Conservation (phyloP, 2,329 filamentous ascomycete genomes). For the Mycocentrospora acerina region DNA sequence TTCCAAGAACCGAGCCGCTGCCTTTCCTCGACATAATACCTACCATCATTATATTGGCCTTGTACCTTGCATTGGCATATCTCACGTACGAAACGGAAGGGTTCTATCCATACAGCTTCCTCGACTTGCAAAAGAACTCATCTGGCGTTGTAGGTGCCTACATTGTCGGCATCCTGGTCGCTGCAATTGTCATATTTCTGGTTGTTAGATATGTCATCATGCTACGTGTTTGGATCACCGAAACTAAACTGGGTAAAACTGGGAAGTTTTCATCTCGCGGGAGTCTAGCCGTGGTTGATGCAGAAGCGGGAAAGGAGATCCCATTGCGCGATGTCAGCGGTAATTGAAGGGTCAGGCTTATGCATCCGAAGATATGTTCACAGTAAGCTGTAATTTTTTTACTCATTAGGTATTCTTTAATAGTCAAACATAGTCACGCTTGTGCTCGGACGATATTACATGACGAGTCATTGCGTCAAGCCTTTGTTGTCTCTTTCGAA, state of each 20-base stretch:
- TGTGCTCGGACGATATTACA: no score
- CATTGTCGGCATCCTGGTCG: constrained; percentile 53
- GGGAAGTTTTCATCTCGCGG: constrained; percentile 38
- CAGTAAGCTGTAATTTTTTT: constrained; percentile 3
- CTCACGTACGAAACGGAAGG: constrained; percentile 68
- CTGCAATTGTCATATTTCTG: constrained; percentile 43
- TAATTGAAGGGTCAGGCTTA: constrained; percentile 8
- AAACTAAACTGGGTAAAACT: constrained; percentile 45
- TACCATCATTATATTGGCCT: constrained; percentile 67
- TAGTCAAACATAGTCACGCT: constrained; percentile 6
- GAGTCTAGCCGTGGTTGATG: constrained; percentile 4
- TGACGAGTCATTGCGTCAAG: constrained; percentile 5
- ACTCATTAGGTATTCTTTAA: constrained; percentile 6
- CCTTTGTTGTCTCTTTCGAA: constrained; percentile 4
- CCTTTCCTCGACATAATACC: constrained; percentile 68
- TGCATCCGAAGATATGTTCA: background rate
- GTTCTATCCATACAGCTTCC: constrained; percentile 77
- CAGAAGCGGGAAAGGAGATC: constrained; percentile 20
- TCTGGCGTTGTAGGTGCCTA: constrained; percentile 64
- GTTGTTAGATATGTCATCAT: constrained; percentile 45
- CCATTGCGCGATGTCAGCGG: constrained; percentile 19
- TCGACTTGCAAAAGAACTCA: constrained; percentile 58
- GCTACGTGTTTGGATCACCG: constrained; percentile 46
- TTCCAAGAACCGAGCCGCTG: constrained; percentile 65
- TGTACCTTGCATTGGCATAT: constrained; percentile 75